These are phyloP conservation scores for Pseudocercospora pini-densiflorae DNA, from an alignment of 2,329 filamentous ascomycete genomes.

Conservation along the genomic window DNA sequence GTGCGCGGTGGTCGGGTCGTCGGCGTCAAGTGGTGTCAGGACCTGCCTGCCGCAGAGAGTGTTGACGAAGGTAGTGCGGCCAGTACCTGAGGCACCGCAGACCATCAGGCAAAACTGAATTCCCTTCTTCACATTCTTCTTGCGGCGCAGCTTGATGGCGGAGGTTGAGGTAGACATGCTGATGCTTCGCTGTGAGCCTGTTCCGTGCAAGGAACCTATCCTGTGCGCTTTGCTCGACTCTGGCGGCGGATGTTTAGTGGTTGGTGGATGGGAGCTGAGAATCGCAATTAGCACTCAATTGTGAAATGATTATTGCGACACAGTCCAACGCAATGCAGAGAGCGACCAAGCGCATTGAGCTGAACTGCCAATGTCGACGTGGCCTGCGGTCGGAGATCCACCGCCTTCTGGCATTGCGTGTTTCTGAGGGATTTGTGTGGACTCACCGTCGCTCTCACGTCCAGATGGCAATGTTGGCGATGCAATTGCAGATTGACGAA, in stretches of 20 bases:
- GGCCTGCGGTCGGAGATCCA: not conserved
- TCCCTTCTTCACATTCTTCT: conserved; percentile 99
- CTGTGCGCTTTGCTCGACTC: conserved; percentile 24
- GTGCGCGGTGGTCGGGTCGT: conserved; percentile 86
- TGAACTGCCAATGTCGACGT: conserved; percentile 14
- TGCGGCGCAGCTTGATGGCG: conserved; percentile 90
- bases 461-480: not conserved
- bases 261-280: not conserved
- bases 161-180: conserved; percentile 40
- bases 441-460: conserved; percentile 20
- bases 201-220: conserved; percentile 31
- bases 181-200: conserved; percentile 23
- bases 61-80: conserved; percentile 98
- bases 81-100: conserved; percentile 97
- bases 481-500: not conserved
- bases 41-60: conserved; percentile 97
- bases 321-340: not conserved
- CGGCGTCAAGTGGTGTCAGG: conserved; percentile 86
- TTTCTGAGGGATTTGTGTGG: not conserved
- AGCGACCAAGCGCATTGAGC: not conserved
- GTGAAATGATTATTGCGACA: not conserved
- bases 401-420: conserved; percentile 5
- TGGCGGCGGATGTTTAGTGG: not conserved
- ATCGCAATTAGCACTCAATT: conserved; percentile 5
- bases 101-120: conserved; percentile 99